Percentiles rank a stretch among this genome's conserved stretches.
These are phyloP conservation scores for Quambalaria eucalypti DNA, from an alignment of 1,284 basidiomycete genomes.

Conservation along the genomic window DNA sequence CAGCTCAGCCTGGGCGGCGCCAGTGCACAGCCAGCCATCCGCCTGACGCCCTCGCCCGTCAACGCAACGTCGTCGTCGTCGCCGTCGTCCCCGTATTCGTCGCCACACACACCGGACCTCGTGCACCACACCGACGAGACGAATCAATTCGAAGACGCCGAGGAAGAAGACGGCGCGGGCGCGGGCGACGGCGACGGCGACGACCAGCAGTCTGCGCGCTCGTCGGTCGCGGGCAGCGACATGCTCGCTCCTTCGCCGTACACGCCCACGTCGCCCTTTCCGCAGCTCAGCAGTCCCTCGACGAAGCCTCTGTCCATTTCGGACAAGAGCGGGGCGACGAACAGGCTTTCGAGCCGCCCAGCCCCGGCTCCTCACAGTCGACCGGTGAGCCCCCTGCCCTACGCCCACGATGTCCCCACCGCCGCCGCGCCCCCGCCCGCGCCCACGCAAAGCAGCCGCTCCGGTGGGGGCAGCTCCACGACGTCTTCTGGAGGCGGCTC, in stretches of 20 bases:
- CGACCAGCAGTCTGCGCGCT: slow-evolving; percentile 20
- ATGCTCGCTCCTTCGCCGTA: slow-evolving; percentile 19
- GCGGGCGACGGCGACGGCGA: slow-evolving; percentile 22
- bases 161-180: slow-evolving; percentile 51
- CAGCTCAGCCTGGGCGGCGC: too few relatives aligned
- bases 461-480: too few relatives aligned
- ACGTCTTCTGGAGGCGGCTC: neutral
- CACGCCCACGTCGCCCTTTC: slow-evolving; percentile 21
- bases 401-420: neutral
- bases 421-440: neutral
- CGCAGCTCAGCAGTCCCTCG: slow-evolving; percentile 22
- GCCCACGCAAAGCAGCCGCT: neutral
- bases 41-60: neutral
- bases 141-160: slow-evolving; percentile 53
- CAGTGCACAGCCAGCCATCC: neutral
- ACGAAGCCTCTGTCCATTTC: slow-evolving; percentile 16
- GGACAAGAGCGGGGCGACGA: slow-evolving; percentile 14
- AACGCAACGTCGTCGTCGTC: too few relatives aligned
- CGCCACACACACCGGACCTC: neutral
- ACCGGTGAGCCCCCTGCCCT: neutral
- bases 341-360: neutral
- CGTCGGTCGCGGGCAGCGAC: neutral
- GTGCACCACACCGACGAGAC: neutral
- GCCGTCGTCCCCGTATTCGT: too few relatives aligned
- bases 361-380: neutral